Percentiles rank a stretch among this genome's conserved stretches.
Conservation (phyloP, 768 basidiomycete species). For the Inosperma sp. region DNA sequence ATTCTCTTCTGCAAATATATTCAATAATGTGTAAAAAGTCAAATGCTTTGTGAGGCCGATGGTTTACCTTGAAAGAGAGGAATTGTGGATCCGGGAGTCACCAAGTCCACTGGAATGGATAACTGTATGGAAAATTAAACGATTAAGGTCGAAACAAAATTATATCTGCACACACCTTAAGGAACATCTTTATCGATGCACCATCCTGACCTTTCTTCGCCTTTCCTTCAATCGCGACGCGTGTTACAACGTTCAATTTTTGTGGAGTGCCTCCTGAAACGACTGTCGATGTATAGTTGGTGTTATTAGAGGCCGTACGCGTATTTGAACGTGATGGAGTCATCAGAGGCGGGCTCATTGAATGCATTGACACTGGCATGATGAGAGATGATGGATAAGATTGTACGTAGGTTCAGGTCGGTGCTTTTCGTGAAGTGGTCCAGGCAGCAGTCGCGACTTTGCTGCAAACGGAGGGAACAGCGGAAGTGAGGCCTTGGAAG, state of each 20-base stretch:
- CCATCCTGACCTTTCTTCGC: conserved; percentile 62
- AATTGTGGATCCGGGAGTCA: conserved; percentile 63
- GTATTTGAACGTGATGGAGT: conserved; percentile 22
- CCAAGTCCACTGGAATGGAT: conserved; percentile 59
- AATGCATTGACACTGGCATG: conserved; percentile 25
- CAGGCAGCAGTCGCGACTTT: conserved; percentile 9
- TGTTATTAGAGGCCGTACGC: conserved; percentile 26
- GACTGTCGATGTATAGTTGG: conserved; percentile 44
- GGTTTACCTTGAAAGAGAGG: conserved; percentile 67
- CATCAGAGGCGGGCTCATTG: conserved; percentile 23
- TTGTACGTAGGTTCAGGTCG: not conserved
- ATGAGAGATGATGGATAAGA: not conserved
- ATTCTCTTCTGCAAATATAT: conserved; percentile 58
- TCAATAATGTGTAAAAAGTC: not conserved
- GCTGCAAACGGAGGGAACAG: conserved; percentile 5
- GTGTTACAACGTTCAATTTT: conserved; percentile 66
- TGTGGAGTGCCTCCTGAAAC: conserved; percentile 40
- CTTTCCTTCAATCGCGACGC: conserved; percentile 70
- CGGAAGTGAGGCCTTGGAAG: conserved; percentile 8
- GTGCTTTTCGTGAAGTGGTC: not conserved
- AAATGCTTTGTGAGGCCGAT: not conserved
- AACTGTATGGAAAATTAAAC: conserved; percentile 38
- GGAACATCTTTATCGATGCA: conserved; percentile 66
- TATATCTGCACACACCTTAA: conserved; percentile 51
- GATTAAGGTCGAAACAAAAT: not conserved